Evolutionary conservation across 2,329 filamentous ascomycete species (phyloP).

Genomic region (Colletotrichum karsti): DNA sequence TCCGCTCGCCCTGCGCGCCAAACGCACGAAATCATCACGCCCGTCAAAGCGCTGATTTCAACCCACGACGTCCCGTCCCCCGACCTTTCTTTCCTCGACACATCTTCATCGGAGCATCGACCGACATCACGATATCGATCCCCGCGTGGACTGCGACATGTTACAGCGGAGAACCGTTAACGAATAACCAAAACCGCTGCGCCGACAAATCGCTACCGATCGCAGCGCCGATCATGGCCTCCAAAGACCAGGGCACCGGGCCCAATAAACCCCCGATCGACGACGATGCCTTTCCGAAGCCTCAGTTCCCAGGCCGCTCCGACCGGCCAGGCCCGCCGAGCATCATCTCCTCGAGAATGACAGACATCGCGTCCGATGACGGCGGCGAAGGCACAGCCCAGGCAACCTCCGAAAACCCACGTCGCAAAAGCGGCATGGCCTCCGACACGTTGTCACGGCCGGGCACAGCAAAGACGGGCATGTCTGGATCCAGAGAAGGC

Average conservation of each 20-base stretch:
- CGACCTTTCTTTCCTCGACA: not conserved
- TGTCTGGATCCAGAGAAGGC: conserved; percentile 33
- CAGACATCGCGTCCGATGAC: conserved; percentile 68
- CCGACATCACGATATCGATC: not conserved
- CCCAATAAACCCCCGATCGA: conserved; percentile 45
- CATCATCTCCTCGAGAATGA: conserved; percentile 78
- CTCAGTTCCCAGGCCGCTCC: conserved; percentile 48
- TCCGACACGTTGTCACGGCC: conserved; percentile 60
- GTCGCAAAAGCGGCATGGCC: conserved; percentile 32
- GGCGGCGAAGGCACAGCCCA: conserved; percentile 51
- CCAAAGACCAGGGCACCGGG: conserved; percentile 43
- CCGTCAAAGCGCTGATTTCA: conserved; percentile 17
- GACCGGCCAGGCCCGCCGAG: conserved; percentile 63
- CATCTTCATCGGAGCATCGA: not conserved
- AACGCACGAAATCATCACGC: not conserved
- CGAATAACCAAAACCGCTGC: not conserved
- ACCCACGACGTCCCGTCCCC: not conserved
- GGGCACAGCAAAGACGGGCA: conserved; percentile 60
- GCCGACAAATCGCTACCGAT: not conserved
- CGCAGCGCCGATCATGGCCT: conserved; percentile 42
- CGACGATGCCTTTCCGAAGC: conserved; percentile 47
- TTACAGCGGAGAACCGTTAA: not conserved
- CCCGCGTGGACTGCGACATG: conserved; percentile 11
- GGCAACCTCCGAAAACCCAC: conserved; percentile 37
- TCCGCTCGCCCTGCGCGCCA: not conserved